phyloP scores from a whole-genome alignment of 805 yeast species.

The Metschnikowia anglica region DNA sequence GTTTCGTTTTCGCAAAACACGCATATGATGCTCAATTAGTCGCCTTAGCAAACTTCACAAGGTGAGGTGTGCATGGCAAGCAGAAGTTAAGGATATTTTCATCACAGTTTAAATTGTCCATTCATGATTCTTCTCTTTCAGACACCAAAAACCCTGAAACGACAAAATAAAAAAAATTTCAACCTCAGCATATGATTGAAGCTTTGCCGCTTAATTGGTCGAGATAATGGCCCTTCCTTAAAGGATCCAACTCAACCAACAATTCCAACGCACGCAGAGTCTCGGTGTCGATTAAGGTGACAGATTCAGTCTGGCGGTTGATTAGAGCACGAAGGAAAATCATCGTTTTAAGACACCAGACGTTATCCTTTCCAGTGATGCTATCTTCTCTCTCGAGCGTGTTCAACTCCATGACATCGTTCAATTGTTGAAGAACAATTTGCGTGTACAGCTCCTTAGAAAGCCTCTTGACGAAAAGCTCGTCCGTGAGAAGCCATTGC shows the following conservation, averaged over 20 bases:
- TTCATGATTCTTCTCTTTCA: background rate
- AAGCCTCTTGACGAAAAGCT: constrained; percentile 34
- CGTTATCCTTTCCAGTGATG: constrained; percentile 50
- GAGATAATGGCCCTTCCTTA: constrained; percentile 58
- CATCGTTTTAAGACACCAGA: constrained; percentile 73
- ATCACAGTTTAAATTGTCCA: too few relatives aligned
- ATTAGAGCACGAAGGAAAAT: constrained; percentile 44
- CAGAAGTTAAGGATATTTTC: background rate
- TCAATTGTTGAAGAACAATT: constrained; percentile 47
- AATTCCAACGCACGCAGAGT: constrained; percentile 38
- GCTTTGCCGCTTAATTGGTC: constrained; percentile 32
- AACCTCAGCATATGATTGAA: constrained; percentile 9
- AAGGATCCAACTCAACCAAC: constrained; percentile 59
- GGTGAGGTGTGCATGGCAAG: too few relatives aligned
- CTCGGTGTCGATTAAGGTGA: constrained; percentile 30
- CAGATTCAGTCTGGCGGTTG: constrained; percentile 15
- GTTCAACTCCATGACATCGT: constrained; percentile 59
- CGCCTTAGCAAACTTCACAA: too few relatives aligned
- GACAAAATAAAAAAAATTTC: background rate
- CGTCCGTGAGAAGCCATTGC: constrained; percentile 66
- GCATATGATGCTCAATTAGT: too few relatives aligned
- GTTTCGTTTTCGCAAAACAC: too few relatives aligned
- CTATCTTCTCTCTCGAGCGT: constrained; percentile 70
- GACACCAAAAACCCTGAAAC: background rate
- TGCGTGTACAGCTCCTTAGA: constrained; percentile 29